phyloP scores from a whole-genome alignment of 352 stramenopile species.

The Globisporangium orthogonon region DNA sequence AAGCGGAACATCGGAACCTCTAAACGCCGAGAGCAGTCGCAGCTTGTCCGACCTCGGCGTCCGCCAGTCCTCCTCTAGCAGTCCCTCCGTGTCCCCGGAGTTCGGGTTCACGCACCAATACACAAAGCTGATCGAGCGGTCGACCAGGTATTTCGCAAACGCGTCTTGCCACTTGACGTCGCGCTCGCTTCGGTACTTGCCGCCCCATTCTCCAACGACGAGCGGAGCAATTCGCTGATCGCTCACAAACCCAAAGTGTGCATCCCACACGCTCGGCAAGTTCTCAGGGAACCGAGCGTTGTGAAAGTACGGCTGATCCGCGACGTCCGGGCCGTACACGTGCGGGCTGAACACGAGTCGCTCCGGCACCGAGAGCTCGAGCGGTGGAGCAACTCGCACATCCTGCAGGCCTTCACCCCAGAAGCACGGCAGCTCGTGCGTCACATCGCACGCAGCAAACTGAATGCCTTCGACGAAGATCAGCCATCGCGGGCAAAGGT shows the following conservation, averaged over 20 bases:
- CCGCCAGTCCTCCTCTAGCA: constrained; percentile 50
- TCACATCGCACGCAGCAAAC: constrained; percentile 20
- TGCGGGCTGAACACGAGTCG: constrained; percentile 49
- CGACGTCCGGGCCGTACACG: constrained; percentile 38
- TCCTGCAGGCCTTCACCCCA: constrained; percentile 48
- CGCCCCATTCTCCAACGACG: constrained; percentile 61
- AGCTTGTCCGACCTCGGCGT: constrained; percentile 40
- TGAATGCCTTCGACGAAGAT: constrained; percentile 54
- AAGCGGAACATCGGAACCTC: constrained; percentile 24
- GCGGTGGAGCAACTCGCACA: constrained; percentile 6
- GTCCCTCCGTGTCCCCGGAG: constrained; percentile 46
- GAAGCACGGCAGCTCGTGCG: constrained; percentile 29
- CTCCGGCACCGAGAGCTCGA: constrained; percentile 27
- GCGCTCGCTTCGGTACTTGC: constrained; percentile 21
- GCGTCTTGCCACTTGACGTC: constrained; percentile 43
- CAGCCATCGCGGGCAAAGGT: constrained; percentile 31
- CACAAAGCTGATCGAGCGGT: constrained; percentile 26
- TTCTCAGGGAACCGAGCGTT: constrained; percentile 31
- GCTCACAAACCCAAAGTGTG: constrained; percentile 45
- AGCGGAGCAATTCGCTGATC: constrained; percentile 22
- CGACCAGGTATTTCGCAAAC: constrained; percentile 35
- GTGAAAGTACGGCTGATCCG: constrained; percentile 38
- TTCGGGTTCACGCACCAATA: constrained; percentile 74
- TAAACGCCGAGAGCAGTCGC: constrained; percentile 32
- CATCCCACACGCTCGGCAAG: constrained; percentile 47